Base-by-base conservation (phyloP, 345 rosid genomes). In the Murraya paniculata region DNA sequence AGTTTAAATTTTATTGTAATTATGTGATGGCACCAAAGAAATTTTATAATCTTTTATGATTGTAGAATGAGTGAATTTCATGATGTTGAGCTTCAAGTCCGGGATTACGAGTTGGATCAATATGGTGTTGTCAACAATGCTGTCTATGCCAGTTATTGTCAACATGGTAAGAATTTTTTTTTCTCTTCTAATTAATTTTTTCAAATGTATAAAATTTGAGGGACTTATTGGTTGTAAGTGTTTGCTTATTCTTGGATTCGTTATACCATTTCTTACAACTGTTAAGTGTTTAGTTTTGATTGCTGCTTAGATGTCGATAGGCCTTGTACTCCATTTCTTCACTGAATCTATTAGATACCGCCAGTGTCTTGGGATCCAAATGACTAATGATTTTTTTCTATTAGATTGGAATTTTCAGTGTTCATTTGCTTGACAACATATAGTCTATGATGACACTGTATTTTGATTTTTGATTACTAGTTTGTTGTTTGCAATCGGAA, bases 61-160 rank as follows among this genome's bases (percentile, higher is more conserved):
- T 18, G 85, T 86, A 91, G 93, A 69, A 93, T 91, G 94, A 80
- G 84, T 70, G 82, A 66, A 64, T 91, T 88, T 38, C 77, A 88
- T 62, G 97, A 90, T 57, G 58, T 88, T 57, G 97, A 92, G 80
- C 87, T 93, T 30, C 87, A 89, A 85, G 98, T 95, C 39, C 86
- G 97, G 10, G 98, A 93, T 69, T 92, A 91, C 79, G 96, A 95
- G 77, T 83, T 95, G 84, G 98, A 95, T 88, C 99, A 92, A 60
- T 95, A 83, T 70, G 93, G 98, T 57, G 97, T 93, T 59, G 98
- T 94, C 48, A 90, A 94, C 87, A 92, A 93, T 87, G 94, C 98
- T 56, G 89, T 89, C 72, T 95, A 95, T 65, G 92, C 95, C 25
- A 93, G 89, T 73, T 90, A 93, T 64, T 93, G 98, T 75, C 94